phyloP scores from a whole-genome alignment of 208 protist genomes.

The Leishmania martiniquensis region DNA sequence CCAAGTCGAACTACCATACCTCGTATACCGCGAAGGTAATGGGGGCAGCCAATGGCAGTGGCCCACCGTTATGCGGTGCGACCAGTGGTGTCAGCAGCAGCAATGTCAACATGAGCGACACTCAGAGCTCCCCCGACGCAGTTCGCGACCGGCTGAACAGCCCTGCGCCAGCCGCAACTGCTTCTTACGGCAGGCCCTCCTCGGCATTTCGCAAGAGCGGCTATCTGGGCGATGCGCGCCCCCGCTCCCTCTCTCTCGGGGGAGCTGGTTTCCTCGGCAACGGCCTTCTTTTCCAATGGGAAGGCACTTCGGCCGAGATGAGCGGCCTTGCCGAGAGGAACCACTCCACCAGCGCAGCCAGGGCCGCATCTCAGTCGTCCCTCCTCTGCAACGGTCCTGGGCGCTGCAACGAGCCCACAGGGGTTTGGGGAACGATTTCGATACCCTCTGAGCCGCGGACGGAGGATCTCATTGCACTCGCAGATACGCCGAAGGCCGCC shows the following conservation, averaged over 20 bases:
- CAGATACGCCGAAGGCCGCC: neutral
- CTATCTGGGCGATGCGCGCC: neutral
- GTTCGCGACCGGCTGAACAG: neutral
- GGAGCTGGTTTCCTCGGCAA: conserved; percentile 13
- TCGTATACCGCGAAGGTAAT: conserved; percentile 6
- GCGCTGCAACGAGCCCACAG: neutral
- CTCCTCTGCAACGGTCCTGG: neutral
- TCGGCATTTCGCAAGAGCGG: too few species aligned
- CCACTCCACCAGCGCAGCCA: neutral
- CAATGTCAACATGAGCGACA: neutral
- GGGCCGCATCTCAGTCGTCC: neutral
- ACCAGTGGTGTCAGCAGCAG: neutral
- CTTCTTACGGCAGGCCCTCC: neutral
- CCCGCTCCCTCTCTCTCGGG: conserved; percentile 6
- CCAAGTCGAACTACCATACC: neutral
- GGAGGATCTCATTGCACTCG: neutral
- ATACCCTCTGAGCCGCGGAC: conserved; percentile 4
- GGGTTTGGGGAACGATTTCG: conserved; percentile 10
- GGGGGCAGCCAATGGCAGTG: neutral
- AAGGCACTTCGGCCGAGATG: neutral
- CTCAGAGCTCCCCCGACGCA: neutral
- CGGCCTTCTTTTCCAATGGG: conserved; percentile 23
- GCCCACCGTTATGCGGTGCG: neutral
- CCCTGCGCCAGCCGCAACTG: neutral
- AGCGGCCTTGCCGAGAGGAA: neutral